Evolutionary conservation across 176 grass and related monocot species (phyloP), one percentile per base, ranked within the genome.

Genomic region (Cenchrus fungigraminus): DNA sequence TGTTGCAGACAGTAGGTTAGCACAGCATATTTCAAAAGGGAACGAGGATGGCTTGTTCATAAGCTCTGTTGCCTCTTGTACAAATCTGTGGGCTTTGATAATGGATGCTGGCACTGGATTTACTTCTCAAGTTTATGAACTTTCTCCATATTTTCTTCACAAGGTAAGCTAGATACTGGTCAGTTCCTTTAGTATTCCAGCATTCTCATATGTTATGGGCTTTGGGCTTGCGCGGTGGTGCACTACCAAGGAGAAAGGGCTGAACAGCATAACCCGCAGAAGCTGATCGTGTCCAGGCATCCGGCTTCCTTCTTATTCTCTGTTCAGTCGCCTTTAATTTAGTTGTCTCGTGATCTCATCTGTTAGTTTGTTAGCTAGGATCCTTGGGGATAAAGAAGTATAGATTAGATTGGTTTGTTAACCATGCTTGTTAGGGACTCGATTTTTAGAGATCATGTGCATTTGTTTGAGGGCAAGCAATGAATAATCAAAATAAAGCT

Each of bases 81-180:
- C 92, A 85, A 93, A 98, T 76, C 76, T 98, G 49, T 98, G 95
- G 92, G 95, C 95, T 79, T 74, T 98, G 85, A 98, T 95, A 88
- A 98, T 98, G 95, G 95, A 98, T 86, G 95, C 91, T 82, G 95
- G 92, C 81, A 98, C 95, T 82, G 89, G 95, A 74, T 95, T 86
- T 91, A 85, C 72, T 82, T 84, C 79, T 85, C 92, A 98, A 93
- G 79, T 98, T 49, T 98, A 98, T 91, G 86, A 95, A 91, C 79
- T 95, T 76, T 95, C 91, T 82, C 85, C 71, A 16, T 79, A 85
- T 72, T 98, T 95, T 83, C 92, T 97, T 85, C 90, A 95, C 81
- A 95, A 97, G 86, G 95, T 95, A 83, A 46, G 31, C 65, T 74
- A 32, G 29, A 14, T 45, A n/a, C 2, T 79, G 13, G 10, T 2